Evolutionary conservation across 2,329 filamentous ascomycete species (phyloP).

Genomic region (Aspergillus sojae): DNA sequence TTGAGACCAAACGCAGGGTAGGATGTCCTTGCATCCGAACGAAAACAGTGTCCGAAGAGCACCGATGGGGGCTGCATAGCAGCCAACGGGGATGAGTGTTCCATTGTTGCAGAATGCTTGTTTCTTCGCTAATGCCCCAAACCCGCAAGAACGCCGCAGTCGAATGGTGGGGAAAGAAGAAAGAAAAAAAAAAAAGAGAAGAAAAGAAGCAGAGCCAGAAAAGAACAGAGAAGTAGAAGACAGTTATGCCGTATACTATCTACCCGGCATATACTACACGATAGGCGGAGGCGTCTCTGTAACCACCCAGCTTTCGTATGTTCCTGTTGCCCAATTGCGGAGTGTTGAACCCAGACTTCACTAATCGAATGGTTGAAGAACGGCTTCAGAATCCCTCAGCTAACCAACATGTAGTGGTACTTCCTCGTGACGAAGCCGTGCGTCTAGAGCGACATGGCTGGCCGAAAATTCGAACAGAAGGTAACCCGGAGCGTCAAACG

Average conservation of each 20-base stretch:
- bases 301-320: conserved; percentile 11
- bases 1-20: conserved; percentile 59
- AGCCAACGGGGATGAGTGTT: conserved; percentile 90
- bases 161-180: neutral
- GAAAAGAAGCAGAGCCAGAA: neutral
- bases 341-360: conserved; percentile 15
- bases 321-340: conserved; percentile 12
- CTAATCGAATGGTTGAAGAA: conserved; percentile 12
- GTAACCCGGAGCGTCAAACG: conserved; percentile 14
- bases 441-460: conserved; percentile 35
- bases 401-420: conserved; percentile 25
- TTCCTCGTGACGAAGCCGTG: conserved; percentile 19
- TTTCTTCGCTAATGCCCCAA: conserved; percentile 10
- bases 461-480: conserved; percentile 9
- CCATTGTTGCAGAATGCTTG: conserved; percentile 60
- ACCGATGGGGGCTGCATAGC: conserved; percentile 78
- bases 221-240: conserved; percentile 2
- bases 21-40: conserved; percentile 57
- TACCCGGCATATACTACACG: conserved; percentile 25
- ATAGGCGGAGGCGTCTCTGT: conserved; percentile 13
- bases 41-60: conserved; percentile 65
- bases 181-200: neutral
- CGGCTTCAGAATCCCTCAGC: conserved; percentile 24
- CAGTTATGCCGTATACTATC: conserved; percentile 15
- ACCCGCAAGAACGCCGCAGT: conserved; percentile 3